phyloP scores from a whole-genome alignment of 805 yeast genomes.

The Sugiyamaella valdiviana region DNA sequence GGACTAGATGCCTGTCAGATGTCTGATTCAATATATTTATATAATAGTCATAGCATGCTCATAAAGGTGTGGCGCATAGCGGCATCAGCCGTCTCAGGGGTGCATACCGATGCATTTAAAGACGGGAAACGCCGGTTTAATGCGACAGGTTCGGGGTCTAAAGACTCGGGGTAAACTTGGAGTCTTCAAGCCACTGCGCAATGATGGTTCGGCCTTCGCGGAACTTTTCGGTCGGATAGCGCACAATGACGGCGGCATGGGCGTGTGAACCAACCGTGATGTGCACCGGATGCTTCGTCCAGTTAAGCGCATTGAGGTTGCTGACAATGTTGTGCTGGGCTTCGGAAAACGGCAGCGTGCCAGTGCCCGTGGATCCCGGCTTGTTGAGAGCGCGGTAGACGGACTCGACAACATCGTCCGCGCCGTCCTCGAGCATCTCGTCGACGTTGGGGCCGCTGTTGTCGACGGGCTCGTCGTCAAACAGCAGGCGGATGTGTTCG shows the following conservation, averaged over 20 bases:
- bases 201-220: conserved; percentile 67
- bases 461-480: not conserved
- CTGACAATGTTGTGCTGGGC: conserved; percentile 48
- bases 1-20: too few relatives aligned
- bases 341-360: not conserved
- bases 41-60: not conserved
- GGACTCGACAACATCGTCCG: conserved; percentile 55
- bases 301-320: conserved; percentile 51
- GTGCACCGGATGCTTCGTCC: conserved; percentile 68
- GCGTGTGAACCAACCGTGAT: conserved; percentile 60
- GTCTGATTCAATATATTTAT: not conserved
- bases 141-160: too few relatives aligned
- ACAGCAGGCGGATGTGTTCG: conserved; percentile 4
- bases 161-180: too few relatives aligned
- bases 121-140: too few relatives aligned
- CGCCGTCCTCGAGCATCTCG: conserved; percentile 48
- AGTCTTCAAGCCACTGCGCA: conserved; percentile 54
- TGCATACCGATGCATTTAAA: too few relatives aligned
- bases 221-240: conserved; percentile 49
- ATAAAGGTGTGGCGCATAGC: not conserved
- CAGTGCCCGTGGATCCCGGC: not conserved
- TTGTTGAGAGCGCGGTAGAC: conserved; percentile 20
- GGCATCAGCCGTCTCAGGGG: too few relatives aligned
- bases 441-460: conserved; percentile 26
- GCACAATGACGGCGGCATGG: conserved; percentile 77